Percentiles rank a stretch among this genome's conserved stretches.
Conservation (phyloP, 129 eudicot species). For the Ambrosia trifida region DNA sequence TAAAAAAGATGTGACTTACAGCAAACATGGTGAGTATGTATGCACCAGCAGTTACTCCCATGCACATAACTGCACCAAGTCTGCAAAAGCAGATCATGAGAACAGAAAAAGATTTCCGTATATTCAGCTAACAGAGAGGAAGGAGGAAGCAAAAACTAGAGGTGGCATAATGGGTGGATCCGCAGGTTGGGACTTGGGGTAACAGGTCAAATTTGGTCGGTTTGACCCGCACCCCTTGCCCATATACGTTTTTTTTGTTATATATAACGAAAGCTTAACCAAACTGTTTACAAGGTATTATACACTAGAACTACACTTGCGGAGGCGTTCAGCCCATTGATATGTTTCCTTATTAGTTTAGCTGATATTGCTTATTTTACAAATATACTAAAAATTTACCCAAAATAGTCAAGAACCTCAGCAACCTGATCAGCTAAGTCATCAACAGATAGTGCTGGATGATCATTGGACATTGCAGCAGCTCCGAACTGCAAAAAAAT, state of each 20-base stretch:
- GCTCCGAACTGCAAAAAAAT: conserved; percentile 79
- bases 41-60: conserved; percentile 99
- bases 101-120: conserved; percentile 10
- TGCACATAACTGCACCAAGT: conserved; percentile 83
- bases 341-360: too few species aligned
- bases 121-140: not conserved
- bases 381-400: conserved; percentile 45
- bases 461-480: conserved; percentile 48
- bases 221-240: not conserved
- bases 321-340: too few species aligned
- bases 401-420: conserved; percentile 83
- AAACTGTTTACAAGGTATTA: too few species aligned
- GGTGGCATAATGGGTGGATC: not conserved
- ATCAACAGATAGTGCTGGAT: conserved; percentile 59
- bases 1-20: conserved; percentile 45
- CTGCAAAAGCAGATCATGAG: conserved; percentile 41
- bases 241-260: not conserved
- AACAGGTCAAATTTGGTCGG: not conserved
- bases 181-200: too few species aligned
- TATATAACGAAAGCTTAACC: not conserved
- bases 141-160: not conserved
- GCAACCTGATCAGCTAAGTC: conserved; percentile 92
- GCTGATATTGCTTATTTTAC: not conserved
- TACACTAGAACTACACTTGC: too few species aligned
- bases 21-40: conserved; percentile 86